Percentiles rank a stretch among this genome's conserved stretches.
phyloP scores from a whole-genome alignment of 768 basidiomycete genomes.

The Clitopilus passeckerianus region DNA sequence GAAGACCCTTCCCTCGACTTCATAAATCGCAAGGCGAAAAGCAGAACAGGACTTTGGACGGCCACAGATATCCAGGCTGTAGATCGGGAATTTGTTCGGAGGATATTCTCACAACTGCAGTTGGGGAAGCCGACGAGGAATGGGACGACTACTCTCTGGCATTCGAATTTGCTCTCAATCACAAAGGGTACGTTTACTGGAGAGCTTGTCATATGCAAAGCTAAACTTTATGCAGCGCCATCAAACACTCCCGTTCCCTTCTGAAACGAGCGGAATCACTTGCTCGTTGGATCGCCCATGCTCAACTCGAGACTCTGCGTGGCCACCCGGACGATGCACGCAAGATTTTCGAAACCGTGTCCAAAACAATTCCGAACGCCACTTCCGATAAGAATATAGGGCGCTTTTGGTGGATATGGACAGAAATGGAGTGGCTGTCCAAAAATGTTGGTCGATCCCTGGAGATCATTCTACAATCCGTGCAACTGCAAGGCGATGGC shows the following conservation, averaged over 20 bases:
- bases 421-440: conserved; percentile 76
- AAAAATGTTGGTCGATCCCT: conserved; percentile 45
- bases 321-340: conserved; percentile 64
- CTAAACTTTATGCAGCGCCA: conserved; percentile 26
- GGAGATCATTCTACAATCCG: conserved; percentile 49
- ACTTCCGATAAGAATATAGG: conserved; percentile 6
- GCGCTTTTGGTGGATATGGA: conserved; percentile 78
- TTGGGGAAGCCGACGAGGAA: conserved; percentile 40
- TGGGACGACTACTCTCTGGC: conserved; percentile 68
- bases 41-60: conserved; percentile 31
- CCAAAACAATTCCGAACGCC: conserved; percentile 21
- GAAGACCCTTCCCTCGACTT: conserved; percentile 32
- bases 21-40: conserved; percentile 15
- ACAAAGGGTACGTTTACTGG: conserved; percentile 42
- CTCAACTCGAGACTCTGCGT: conserved; percentile 63
- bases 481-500: conserved; percentile 44
- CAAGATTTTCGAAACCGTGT: conserved; percentile 70
- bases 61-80: conserved; percentile 46
- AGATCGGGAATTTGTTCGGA: conserved; percentile 45
- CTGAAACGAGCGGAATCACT: conserved; percentile 56
- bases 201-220: background rate
- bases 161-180: conserved; percentile 57
- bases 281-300: conserved; percentile 71
- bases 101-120: conserved; percentile 55
- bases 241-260: conserved; percentile 62